Conservation (phyloP, 2,329 filamentous ascomycete genomes). For the Macrophomina pseudophaseolina region DNA sequence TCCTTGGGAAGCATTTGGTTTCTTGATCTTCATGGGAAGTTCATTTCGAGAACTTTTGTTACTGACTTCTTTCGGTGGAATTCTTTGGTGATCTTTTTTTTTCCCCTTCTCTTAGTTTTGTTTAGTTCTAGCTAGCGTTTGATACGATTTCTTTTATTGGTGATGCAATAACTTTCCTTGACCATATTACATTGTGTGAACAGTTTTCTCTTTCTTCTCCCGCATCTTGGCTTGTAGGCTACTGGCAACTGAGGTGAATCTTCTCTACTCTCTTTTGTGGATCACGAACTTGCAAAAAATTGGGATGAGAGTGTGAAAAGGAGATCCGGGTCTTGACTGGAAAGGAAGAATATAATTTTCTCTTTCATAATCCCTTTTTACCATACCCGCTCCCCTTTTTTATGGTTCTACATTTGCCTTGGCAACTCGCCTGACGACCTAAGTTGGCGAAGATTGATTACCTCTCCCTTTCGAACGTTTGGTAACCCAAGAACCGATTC, state of each 20-base stretch:
- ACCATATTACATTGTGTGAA: conserved; percentile 9
- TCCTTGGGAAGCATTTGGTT: conserved; percentile 4
- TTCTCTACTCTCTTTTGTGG: neutral
- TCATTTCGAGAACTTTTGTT: conserved; percentile 1
- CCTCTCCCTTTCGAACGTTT: neutral
- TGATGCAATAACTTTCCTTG: conserved; percentile 22
- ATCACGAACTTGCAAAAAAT: neutral
- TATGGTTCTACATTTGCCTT: neutral
- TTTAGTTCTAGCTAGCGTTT: neutral
- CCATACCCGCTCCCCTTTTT: neutral
- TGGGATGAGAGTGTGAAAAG: neutral
- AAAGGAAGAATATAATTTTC: neutral
- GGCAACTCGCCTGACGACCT: neutral
- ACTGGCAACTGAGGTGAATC: neutral
- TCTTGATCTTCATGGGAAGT: neutral
- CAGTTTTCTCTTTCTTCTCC: neutral
- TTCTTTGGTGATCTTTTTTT: neutral
- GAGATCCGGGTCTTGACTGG: neutral
- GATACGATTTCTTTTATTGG: neutral
- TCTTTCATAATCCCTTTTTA: neutral
- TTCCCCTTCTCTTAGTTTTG: neutral
- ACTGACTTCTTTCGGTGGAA: conserved; percentile 1
- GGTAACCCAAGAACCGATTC: neutral
- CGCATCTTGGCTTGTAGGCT: neutral
- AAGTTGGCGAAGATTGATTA: conserved; percentile 5